Base-by-base conservation (phyloP, 2,329 filamentous ascomycete genomes). In the Grosmannia clavigera region DNA sequence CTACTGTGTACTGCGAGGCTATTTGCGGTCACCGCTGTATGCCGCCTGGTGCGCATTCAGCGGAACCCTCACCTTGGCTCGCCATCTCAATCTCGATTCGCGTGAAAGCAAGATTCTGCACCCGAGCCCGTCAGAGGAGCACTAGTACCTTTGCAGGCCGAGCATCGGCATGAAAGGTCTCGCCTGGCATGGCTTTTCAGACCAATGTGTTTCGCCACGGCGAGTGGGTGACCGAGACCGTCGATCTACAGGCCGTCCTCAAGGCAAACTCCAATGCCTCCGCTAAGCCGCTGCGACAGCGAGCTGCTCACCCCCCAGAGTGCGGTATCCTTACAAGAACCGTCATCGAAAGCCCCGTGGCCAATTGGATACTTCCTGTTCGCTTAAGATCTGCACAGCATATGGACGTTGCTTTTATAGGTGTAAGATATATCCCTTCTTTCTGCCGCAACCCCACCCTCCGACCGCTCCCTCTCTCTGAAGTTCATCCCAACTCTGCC, bases 381-480 rank as follows among this genome's bases (percentile, higher is more conserved):
- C 83, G 86, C 62, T 76, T 97, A 61, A 81, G 92, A 61, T 85
- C 85, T 60, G 77, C 78, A 58, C 72, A 78, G 52, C 78, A 84
- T 62, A 91, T 94, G 66, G 92, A 97, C 74, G 83, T 96, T 64
- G 86, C 92, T 46, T 90, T 96, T 66, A 80, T 99, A 61, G 89
- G 91, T 59, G 85, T 87, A 77, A 73, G 83, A 14, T 50, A 16
- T 19, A 16, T 19, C 43, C 43, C 2, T 31, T 59, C 50, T 31
- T 22, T 54, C 50, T 48, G 16, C 16, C 19, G 43, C 43, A 19
- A 19, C 19, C 38, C 43, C 58, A 52, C 27, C 57, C 35, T 35
- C 46, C 31, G 55, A 52, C 61, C 40, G 11, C 7, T 25, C 16
- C 29, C 10, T 25, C 4, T 35, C 16, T 16, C 3, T 16, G 5